Base-by-base conservation (phyloP, 2,329 filamentous ascomycete species). In the Penicillium crustosum region DNA sequence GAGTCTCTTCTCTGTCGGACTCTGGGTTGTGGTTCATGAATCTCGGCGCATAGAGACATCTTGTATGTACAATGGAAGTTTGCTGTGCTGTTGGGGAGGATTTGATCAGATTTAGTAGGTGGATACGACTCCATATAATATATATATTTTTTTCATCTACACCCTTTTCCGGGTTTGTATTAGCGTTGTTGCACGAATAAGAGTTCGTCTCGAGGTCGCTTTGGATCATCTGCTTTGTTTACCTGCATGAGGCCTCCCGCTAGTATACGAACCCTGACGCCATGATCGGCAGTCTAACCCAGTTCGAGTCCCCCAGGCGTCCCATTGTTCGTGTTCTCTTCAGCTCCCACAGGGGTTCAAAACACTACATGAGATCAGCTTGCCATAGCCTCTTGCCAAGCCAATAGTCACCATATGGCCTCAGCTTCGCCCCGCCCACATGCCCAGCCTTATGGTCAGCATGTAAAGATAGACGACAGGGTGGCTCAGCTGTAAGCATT, bases 1-100 rank as follows among this genome's bases (percentile, higher is more conserved):
- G 52, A 54, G 27, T 63, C 57, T 8, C 49, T 13, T 41, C 44
- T 57, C 23, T 57, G 49, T 38, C 31, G 53, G 15, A 13, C 6
- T n/a, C n/a, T 38, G 2, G 39, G 23, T n/a, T 41, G 15, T 31
- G 36, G 23, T 2, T 42, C 49, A 25, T 53, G 54, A 8, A 21
- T n/a, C 25, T 57, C 55, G 6, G 21, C 15, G 21, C 49, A 57
- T 17, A 53, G 21, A 25, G 49, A 42, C 55, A 57, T 57, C 27
- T n/a, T 51, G 8, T 7, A 23, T 23, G 12, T 50, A 31, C 19
- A 9, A 19, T 21, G 13, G 6, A 23, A 23, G n/a, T 21, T 13
- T 25, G 27, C 51, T 25, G 33, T 23, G 13, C 1, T 29, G 7
- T 27, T n/a, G 27, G 13, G 8, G 6, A 12, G 21, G 23, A 21